phyloP scores from a whole-genome alignment of 2,329 filamentous ascomycete genomes.

The Phoma sp. region DNA sequence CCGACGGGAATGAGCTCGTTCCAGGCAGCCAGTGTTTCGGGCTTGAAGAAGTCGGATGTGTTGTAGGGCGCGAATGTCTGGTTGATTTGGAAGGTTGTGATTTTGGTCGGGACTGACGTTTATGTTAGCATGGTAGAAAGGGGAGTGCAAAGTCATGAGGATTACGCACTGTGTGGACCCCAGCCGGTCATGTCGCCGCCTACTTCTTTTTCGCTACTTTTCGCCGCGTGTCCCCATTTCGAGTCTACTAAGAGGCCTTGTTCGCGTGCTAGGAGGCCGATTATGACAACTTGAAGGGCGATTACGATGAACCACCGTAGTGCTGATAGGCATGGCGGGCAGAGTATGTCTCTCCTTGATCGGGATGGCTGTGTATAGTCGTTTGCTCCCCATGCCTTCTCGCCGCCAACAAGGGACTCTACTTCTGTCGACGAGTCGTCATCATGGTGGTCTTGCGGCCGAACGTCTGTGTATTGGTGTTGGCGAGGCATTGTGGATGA shows the following conservation, averaged over 20 bases:
- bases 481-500: constrained; percentile 36
- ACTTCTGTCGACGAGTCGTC: constrained; percentile 46
- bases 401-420: constrained; percentile 39
- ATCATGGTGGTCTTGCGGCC: constrained; percentile 32
- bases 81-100: constrained; percentile 44
- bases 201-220: constrained; percentile 38
- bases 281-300: constrained; percentile 39
- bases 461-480: constrained; percentile 41
- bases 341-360: constrained; percentile 29
- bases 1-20: constrained; percentile 41
- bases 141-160: too few species aligned
- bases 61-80: constrained; percentile 47
- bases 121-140: too few species aligned
- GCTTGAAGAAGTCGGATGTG: constrained; percentile 47
- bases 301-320: constrained; percentile 43
- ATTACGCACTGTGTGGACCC: constrained; percentile 42
- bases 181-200: constrained; percentile 46
- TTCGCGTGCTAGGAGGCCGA: constrained; percentile 40
- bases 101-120: constrained; percentile 40
- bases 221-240: constrained; percentile 26
- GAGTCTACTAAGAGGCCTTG: constrained; percentile 37
- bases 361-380: constrained; percentile 27
- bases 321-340: constrained; percentile 22
- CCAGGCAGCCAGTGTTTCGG: constrained; percentile 41
- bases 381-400: constrained; percentile 36